Percentiles rank a stretch among this genome's conserved stretches.
Evolutionary conservation across 495 filamentous ascomycete species (phyloP).

Genomic region (Penicillium cinerascens): DNA sequence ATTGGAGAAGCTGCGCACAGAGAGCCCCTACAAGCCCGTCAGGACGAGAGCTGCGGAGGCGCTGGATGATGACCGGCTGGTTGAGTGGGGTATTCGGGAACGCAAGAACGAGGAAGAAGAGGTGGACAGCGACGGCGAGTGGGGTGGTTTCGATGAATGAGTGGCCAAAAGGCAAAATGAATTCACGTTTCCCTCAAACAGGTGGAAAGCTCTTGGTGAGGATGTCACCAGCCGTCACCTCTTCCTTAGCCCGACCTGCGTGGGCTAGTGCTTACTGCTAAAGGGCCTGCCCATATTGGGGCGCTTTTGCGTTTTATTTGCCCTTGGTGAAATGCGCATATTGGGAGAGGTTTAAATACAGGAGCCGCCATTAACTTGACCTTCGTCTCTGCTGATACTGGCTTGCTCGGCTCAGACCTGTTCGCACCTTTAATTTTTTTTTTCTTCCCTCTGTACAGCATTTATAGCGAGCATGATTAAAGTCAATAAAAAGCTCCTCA

Average conservation of each 20-base stretch:
- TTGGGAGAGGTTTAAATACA: not conserved
- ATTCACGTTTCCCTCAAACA: not conserved
- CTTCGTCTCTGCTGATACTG: not conserved
- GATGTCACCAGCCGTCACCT: not conserved
- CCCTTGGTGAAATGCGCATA: not conserved
- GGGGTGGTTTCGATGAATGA: constrained; percentile 70
- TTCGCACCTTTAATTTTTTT: not conserved
- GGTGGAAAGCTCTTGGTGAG: not conserved
- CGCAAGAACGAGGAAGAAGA: constrained; percentile 38
- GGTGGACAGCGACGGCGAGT: constrained; percentile 54
- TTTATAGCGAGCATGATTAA: constrained; percentile 19
- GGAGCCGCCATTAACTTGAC: not conserved
- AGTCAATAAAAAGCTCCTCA: constrained; percentile 9
- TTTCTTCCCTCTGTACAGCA: constrained; percentile 19
- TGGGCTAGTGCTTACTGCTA: not conserved
- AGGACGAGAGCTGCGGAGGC: constrained; percentile 67
- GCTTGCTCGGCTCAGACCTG: not conserved
- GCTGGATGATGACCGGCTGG: constrained; percentile 70
- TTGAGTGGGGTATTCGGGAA: constrained; percentile 51
- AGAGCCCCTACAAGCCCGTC: constrained; percentile 68
- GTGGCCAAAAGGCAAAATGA: not conserved
- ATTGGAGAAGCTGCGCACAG: constrained; percentile 50
- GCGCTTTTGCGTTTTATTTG: not conserved
- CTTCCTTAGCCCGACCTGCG: not conserved
- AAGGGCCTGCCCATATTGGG: not conserved